Evolutionary conservation across 768 basidiomycete species (phyloP), one percentile per base, ranked within the genome.

Genomic region (Lenzites betulinus): DNA sequence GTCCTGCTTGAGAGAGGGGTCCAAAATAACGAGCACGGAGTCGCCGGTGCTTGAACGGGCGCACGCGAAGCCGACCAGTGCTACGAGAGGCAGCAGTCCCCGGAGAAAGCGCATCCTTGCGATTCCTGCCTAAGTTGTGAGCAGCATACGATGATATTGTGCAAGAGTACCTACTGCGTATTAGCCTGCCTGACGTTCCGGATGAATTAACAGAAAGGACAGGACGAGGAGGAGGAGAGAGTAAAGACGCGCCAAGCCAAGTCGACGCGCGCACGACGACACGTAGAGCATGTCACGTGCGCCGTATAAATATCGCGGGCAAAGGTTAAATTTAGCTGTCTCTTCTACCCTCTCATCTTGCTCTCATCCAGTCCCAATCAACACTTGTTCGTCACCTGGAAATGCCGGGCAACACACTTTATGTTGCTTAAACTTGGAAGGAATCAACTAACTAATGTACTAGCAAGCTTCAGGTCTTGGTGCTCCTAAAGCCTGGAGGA

Each of bases 21-120:
- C 93, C 35, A 96, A 79, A 15, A 96, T 81, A 47, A 97, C 90
- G 15, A 98, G 83, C 18, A 97, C 90, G 28, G 86, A 88, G 74
- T 89, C 81, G 15, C 90, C 92, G 11, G 87, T 79, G 75, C 91
- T 92, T n/a, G 92, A 93, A 67, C 57, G 51, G 30, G 62, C 62
- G 20, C 54, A 54, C 48, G 62, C 57, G 49, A 63, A 35, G 53
- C 44, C 50, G 26, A 38, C 58, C 23, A 63, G 41, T 50, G 62
- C 57, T 47, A 59, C 57, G 48, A 63, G 47, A 13, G 62, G 53
- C 47, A 63, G 57, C 52, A 63, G 49, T 49, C 33, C 48, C 52
- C 62, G 57, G 52, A 59, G 62, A 55, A 63, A 55, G 62, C 62
- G 62, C 62, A 63, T 63, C 48, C 26, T 50, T 41, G 56, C 55